Evolutionary conservation across 2,329 filamentous ascomycete genomes (phyloP), one percentile per base, ranked within the genome.

Genomic region (Pseudogymnoascus sp.): DNA sequence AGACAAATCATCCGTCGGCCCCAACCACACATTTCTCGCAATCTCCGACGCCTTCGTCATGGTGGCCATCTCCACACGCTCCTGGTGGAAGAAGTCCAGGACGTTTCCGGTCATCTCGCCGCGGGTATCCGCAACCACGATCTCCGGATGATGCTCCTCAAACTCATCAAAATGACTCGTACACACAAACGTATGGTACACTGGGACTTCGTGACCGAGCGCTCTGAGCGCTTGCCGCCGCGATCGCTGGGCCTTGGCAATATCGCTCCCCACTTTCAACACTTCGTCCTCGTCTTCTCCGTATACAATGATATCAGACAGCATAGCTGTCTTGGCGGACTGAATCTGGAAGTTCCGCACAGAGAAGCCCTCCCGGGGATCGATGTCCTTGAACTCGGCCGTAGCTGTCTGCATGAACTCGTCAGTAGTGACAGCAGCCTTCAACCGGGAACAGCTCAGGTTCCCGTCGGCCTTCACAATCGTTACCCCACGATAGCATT

Each of bases 281-380:
- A 84, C 82, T 26, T 83, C 76, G 1, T 80, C 81, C 39, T 80
- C 77, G 67, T 91, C 84, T 63, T 93, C 89, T 11, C 91, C 91
- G 73, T 99, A 99, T 0, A 99, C 84, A 42, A 99, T 83, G 67
- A 99, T 91, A 73, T 99, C 95, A 0, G 93, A 97, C 7, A 95
- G 84, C 68, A 89, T 85, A 63, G 93, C 93, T 68, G 90, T 79
- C 75, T 99, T 99, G 64, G 89, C 89, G 0, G 90, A 84, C 75
- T 99, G 95, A 40, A 97, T 97, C 70, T 97, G 93, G 73, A 99
- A 99, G 74, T 97, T 97, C 54, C 95, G 86, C 47, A 97, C 93
- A 4, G 91, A 96, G 73, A 97, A 97, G 7, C 95, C 95, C 68
- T 96, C 90, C 63, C 79, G 83, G 1, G 95, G 95, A 72, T 99